A percentile compares a stretch with the other conserved stretches of the same genome.
phyloP scores from a whole-genome alignment of 2,329 filamentous ascomycete species.

The Fusarium succisae region DNA sequence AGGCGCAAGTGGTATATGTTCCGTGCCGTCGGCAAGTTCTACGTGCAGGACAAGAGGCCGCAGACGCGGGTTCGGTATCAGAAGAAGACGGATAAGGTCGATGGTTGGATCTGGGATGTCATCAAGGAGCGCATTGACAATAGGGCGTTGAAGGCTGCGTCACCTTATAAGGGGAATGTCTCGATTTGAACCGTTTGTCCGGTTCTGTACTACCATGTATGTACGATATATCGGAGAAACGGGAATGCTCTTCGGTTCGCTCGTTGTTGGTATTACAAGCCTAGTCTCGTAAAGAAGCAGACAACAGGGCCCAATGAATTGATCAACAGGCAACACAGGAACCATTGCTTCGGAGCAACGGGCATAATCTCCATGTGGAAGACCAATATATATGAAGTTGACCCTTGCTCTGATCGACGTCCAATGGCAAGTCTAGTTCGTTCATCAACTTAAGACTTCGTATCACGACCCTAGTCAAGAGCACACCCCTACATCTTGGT shows the following conservation, averaged over 20 bases:
- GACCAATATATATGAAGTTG: neutral
- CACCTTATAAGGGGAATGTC: slow-evolving; percentile 2
- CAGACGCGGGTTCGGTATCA: slow-evolving; percentile 37
- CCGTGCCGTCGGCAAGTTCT: slow-evolving; percentile 51
- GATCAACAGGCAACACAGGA: neutral
- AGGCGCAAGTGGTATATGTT: slow-evolving; percentile 53
- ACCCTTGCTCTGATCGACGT: neutral
- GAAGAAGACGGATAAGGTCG: slow-evolving; percentile 45
- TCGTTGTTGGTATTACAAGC: neutral
- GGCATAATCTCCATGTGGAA: neutral
- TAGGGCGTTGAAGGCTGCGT: slow-evolving; percentile 18
- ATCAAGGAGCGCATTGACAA: slow-evolving; percentile 48
- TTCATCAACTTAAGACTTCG: neutral
- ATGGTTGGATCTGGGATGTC: slow-evolving; percentile 55
- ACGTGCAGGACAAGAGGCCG: slow-evolving; percentile 46
- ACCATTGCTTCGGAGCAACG: neutral
- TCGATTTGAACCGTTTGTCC: neutral
- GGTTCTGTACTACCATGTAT: neutral
- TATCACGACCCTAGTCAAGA: neutral
- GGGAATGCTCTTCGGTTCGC: neutral
- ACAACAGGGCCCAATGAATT: neutral
- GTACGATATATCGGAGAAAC: neutral
- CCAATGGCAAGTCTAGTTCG: neutral
- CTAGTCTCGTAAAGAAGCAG: neutral
- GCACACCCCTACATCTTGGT: neutral